Conservation (phyloP, 2,329 filamentous ascomycete genomes). For the Colletotrichum eleusines region DNA sequence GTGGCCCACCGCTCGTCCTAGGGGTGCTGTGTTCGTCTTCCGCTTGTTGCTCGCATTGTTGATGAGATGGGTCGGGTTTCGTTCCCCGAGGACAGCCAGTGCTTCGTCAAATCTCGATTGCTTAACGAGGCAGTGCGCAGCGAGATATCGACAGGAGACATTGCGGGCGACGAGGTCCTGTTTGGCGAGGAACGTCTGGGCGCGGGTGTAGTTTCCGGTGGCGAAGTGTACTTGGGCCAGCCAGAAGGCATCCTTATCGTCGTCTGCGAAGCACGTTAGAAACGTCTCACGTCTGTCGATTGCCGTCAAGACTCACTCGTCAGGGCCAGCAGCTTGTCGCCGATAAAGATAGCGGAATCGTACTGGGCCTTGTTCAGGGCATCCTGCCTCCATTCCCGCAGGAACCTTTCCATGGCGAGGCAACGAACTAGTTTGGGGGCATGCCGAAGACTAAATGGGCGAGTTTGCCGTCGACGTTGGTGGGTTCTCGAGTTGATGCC, state of each 20-base stretch:
- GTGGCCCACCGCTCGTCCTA: constrained; percentile 47
- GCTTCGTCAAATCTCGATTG: constrained; percentile 92
- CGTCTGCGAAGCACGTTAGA: constrained; percentile 66
- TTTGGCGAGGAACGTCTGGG: constrained; percentile 85
- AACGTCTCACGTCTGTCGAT: constrained; percentile 10
- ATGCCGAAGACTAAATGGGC: constrained; percentile 13
- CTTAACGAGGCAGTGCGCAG: constrained; percentile 94
- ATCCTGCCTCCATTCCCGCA: constrained; percentile 95
- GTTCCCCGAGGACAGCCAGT: constrained; percentile 86
- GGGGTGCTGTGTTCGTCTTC: constrained; percentile 75
- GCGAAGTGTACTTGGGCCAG: constrained; percentile 98
- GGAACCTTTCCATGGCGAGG: constrained; percentile 84
- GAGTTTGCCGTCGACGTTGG: not conserved
- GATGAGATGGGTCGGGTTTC: constrained; percentile 92
- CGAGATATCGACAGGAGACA: constrained; percentile 90
- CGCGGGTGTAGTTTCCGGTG: constrained; percentile 93
- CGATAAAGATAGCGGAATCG: constrained; percentile 95
- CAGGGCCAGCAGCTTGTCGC: constrained; percentile 94
- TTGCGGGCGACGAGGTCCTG: constrained; percentile 86
- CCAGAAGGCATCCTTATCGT: constrained; percentile 95
- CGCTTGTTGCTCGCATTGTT: constrained; percentile 72
- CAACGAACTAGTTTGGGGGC: constrained; percentile 28
- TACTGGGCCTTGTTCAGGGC: constrained; percentile 96
- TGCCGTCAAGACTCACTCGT: constrained; percentile 74
- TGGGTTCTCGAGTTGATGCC: constrained; percentile 18